Conservation (phyloP, 306 rosid genomes). For the Dryas octopetala region DNA sequence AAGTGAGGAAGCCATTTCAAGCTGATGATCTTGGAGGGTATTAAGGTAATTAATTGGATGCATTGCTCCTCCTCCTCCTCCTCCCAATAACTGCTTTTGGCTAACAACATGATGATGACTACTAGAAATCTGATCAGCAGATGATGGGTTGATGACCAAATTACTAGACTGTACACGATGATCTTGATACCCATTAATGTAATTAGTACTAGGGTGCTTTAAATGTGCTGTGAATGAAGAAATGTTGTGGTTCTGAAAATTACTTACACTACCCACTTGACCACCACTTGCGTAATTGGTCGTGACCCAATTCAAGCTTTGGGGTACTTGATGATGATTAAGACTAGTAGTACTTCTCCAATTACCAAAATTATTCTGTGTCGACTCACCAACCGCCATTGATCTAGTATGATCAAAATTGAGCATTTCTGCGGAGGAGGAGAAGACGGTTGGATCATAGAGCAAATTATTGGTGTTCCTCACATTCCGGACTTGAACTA, state of each 20-base stretch:
- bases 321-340: slow-evolving; percentile 10
- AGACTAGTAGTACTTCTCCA: slow-evolving; percentile 33
- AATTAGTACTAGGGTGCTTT: slow-evolving; percentile 24
- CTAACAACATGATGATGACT: slow-evolving; percentile 24
- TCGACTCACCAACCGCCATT: slow-evolving; percentile 27
- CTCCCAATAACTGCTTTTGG: slow-evolving; percentile 36
- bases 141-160: not conserved
- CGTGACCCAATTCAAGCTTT: slow-evolving; percentile 49
- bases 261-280: too few relatives aligned
- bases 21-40: slow-evolving; percentile 45
- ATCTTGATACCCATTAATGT: slow-evolving; percentile 30
- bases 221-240: slow-evolving; percentile 25
- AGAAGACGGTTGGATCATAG: slow-evolving; percentile 40
- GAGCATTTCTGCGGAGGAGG: slow-evolving; percentile 41
- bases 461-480: slow-evolving; percentile 52
- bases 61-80: slow-evolving; percentile 24
- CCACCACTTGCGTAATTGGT: slow-evolving; percentile 32
- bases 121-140: slow-evolving; percentile 13
- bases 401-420: slow-evolving; percentile 27
- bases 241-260: not conserved
- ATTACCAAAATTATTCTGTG: slow-evolving; percentile 18
- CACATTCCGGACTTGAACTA: slow-evolving; percentile 52
- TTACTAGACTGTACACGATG: not conserved
- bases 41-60: slow-evolving; percentile 42
- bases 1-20: slow-evolving; percentile 34